Percentiles rank a stretch among this genome's conserved stretches.
Conservation (phyloP, 2,329 filamentous ascomycete genomes). For the Hypoxylon sp. region DNA sequence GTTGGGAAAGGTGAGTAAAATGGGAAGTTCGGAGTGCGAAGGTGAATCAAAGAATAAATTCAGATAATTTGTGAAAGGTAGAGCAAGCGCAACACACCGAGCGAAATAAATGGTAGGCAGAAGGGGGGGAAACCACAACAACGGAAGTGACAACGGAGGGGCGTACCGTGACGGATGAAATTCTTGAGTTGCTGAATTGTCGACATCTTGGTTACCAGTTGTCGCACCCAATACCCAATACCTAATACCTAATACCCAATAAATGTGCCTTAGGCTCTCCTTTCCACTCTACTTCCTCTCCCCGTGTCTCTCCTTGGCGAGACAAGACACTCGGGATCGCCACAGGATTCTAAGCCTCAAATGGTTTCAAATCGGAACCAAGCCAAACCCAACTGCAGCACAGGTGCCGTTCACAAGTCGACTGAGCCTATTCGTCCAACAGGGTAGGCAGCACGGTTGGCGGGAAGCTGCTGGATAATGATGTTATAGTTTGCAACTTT, state of each 20-base stretch:
- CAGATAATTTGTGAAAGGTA: constrained; percentile 10
- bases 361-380: constrained; percentile 32
- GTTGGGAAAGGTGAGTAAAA: not conserved
- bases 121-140: constrained; percentile 8
- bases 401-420: constrained; percentile 13
- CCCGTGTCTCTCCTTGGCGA: constrained; percentile 30
- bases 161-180: constrained; percentile 89
- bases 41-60: constrained; percentile 1
- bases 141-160: constrained; percentile 19
- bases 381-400: constrained; percentile 30
- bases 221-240: constrained; percentile 47
- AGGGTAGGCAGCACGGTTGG: constrained; percentile 5
- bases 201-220: constrained; percentile 62
- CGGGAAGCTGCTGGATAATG: constrained; percentile 34
- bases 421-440: constrained; percentile 1
- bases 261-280: constrained; percentile 24
- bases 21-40: not conserved
- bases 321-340: constrained; percentile 30
- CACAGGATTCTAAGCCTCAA: constrained; percentile 26
- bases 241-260: constrained; percentile 1
- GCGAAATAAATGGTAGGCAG: not conserved
- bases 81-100: constrained; percentile 16
- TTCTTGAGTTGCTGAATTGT: constrained; percentile 97
- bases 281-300: constrained; percentile 23
- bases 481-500: constrained; percentile 23